These are phyloP conservation scores for Pseudomonodictys pantanalensis DNA, from an alignment of 495 filamentous ascomycete genomes.

Conservation along the genomic window DNA sequence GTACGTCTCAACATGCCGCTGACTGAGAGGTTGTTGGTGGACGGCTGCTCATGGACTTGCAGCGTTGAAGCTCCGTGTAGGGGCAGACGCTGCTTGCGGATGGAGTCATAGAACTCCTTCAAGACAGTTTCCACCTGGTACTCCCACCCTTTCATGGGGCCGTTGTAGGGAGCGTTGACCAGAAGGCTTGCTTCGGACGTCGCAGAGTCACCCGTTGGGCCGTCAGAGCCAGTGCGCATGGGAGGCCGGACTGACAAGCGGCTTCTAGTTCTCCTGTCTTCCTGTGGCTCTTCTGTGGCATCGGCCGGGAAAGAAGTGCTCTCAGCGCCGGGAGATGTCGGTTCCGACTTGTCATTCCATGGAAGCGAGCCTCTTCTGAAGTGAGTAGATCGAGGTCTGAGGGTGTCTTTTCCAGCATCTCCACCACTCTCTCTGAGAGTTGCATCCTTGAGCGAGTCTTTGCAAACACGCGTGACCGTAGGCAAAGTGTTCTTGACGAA, in stretches of 20 bases:
- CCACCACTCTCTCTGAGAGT: too few species aligned
- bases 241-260: slow-evolving; percentile 40
- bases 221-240: slow-evolving; percentile 38
- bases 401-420: slow-evolving; percentile 63
- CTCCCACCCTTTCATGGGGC: slow-evolving; percentile 79
- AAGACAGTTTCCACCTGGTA: slow-evolving; percentile 83
- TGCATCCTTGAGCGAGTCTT: slow-evolving; percentile 68
- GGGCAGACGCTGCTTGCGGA: slow-evolving; percentile 79
- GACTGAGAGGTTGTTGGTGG: slow-evolving; percentile 50
- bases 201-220: slow-evolving; percentile 36
- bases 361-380: slow-evolving; percentile 40
- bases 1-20: slow-evolving; percentile 69
- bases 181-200: slow-evolving; percentile 54
- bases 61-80: slow-evolving; percentile 62
- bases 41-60: slow-evolving; percentile 33
- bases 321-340: slow-evolving; percentile 38
- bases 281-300: slow-evolving; percentile 33
- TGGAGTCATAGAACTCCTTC: slow-evolving; percentile 87
- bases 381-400: slow-evolving; percentile 49
- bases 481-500: slow-evolving; percentile 97
- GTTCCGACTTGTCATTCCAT: slow-evolving; percentile 37
- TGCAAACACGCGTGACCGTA: slow-evolving; percentile 73
- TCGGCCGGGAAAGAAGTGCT: slow-evolving; percentile 30
- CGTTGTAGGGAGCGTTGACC: slow-evolving; percentile 75
- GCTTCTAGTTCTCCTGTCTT: slow-evolving; percentile 34